Percentiles rank a stretch among this genome's conserved stretches.
Conservation (phyloP, 1,284 basidiomycete species). For the Puccinia coronata region DNA sequence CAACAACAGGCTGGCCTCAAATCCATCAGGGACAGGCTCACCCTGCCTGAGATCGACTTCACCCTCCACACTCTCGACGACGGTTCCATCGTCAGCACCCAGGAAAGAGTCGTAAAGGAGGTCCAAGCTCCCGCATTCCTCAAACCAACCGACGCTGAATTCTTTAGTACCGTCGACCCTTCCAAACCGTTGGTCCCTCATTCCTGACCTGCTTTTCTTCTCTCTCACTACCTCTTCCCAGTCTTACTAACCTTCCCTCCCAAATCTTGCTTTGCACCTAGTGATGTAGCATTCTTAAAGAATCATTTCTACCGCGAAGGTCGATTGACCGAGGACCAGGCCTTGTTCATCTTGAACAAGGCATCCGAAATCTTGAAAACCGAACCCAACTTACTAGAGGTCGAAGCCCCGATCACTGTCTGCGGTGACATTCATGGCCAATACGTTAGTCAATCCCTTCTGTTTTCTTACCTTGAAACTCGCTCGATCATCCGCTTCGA, state of each 20-base stretch:
- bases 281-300: conserved; percentile 93
- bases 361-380: conserved; percentile 71
- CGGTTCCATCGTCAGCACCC: conserved; percentile 78
- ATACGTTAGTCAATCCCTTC: conserved; percentile 69
- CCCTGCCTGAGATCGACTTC: conserved; percentile 75
- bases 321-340: conserved; percentile 65
- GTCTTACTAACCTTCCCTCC: conserved; percentile 8
- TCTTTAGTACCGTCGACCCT: conserved; percentile 79
- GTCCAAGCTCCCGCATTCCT: conserved; percentile 94
- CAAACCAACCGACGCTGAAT: conserved; percentile 87
- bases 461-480: not conserved
- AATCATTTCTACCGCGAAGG: conserved; percentile 99
- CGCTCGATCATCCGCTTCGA: conserved; percentile 32
- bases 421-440: conserved; percentile 97
- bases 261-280: not conserved
- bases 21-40: conserved; percentile 60
- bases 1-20: conserved; percentile 50
- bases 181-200: conserved; percentile 66
- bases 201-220: not conserved
- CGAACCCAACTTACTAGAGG: conserved; percentile 86
- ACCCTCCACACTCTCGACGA: conserved; percentile 69
- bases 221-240: not conserved
- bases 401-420: conserved; percentile 92
- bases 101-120: conserved; percentile 83
- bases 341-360: conserved; percentile 79